Conservation (phyloP, 371 early-diverging fungal species). For the Apophysomyces variabilis region DNA sequence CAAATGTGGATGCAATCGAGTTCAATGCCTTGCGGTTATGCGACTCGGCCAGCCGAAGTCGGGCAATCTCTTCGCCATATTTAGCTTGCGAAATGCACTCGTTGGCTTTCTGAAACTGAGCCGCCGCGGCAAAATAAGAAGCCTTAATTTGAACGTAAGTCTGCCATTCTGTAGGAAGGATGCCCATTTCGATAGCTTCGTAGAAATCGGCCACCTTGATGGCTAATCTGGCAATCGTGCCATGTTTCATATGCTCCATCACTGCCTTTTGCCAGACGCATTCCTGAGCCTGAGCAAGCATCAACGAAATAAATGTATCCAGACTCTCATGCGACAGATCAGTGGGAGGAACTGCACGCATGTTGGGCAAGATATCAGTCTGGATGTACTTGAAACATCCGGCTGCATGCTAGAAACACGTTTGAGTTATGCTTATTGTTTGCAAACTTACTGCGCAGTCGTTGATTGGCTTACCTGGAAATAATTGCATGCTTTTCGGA, state of each 20-base stretch:
- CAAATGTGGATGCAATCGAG: constrained; percentile 18
- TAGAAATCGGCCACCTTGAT: constrained; percentile 75
- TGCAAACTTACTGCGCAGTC: no score
- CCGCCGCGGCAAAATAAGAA: constrained; percentile 73
- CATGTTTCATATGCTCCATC: constrained; percentile 78
- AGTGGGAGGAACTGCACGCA: constrained; percentile 56
- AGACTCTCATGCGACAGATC: constrained; percentile 68
- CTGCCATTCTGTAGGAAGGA: constrained; percentile 60
- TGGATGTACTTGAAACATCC: constrained; percentile 77
- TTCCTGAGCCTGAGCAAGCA: constrained; percentile 93
- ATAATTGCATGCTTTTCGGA: constrained; percentile 76
- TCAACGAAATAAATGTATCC: constrained; percentile 67
- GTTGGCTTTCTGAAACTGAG: constrained; percentile 77
- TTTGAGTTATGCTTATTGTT: background rate
- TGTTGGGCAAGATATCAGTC: constrained; percentile 57
- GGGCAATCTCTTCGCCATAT: constrained; percentile 88
- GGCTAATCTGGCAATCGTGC: constrained; percentile 80
- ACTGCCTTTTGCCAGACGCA: constrained; percentile 86
- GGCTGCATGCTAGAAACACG: constrained; percentile 66
- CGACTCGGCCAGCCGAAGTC: constrained; percentile 65
- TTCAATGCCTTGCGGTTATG: constrained; percentile 29
- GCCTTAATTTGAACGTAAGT: constrained; percentile 73
- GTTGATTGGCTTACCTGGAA: constrained; percentile 68
- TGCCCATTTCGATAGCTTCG: constrained; percentile 46
- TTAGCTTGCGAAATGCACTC: constrained; percentile 74